Evolutionary conservation across 441 rosid genomes (phyloP), one percentile per base, ranked within the genome.

Genomic region (Capsella rubella): DNA sequence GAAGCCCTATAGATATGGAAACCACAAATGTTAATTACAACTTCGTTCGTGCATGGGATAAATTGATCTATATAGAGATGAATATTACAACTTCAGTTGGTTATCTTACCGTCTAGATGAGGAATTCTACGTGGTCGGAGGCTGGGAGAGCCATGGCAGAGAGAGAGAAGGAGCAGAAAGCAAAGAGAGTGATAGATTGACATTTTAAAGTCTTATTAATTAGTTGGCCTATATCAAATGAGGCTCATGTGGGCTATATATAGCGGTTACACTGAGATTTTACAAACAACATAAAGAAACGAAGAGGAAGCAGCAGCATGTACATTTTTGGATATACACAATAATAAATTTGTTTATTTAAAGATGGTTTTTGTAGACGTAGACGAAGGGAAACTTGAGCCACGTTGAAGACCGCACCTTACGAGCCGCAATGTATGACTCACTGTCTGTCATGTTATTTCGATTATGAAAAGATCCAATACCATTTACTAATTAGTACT

Each of bases 1-100:
- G 70, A 27, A 87, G 71, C 14, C 84, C 97, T 92, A 13, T 1
- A 42, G 0, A 43, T 28, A 15, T 45, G 16, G 27, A 29, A 16
- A 60, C 32, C 25, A 71, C 1, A 12, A 31, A n/a, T 8, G 4
- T 42, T 21, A 21, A 21, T 21, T 52, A 64, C 14, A 63, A 18
- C 15, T 54, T 53, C 69, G 9, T 73, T 4, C 5, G 5, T 4
- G 8, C 11, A 14, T 64, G 0, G n/a, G 9, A 35, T 35, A 13
- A 37, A 21, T 3, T 43, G 42, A 42, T n/a, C n/a, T 14, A 58
- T 58, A 11, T 58, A 58, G 3, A 16, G 13, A n/a, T 47, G 27
- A 51, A 27, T 43, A 15, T 54, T 54, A 64, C n/a, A 64, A 21
- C 14, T 35, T 55, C 71, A 11, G 66, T 13, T 64, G 45, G 18